Conservation (phyloP, 495 filamentous ascomycete species). For the Daldinia loculata region DNA sequence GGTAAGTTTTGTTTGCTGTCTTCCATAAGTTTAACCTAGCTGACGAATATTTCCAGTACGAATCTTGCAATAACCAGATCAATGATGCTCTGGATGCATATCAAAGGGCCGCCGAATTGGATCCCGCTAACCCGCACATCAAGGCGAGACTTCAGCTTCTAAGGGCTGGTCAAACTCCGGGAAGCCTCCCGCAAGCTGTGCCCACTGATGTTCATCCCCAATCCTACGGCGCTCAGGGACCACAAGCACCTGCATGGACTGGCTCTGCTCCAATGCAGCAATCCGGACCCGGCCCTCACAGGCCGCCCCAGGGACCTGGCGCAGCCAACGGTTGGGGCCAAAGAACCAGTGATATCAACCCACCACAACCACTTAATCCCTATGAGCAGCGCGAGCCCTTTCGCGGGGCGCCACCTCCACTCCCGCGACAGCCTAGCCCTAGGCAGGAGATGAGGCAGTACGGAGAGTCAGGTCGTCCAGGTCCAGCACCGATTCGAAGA, state of each 20-base stretch:
- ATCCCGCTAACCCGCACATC: constrained; percentile 93
- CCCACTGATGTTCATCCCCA: constrained; percentile 72
- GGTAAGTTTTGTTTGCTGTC: constrained; percentile 63
- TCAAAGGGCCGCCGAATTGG: constrained; percentile 90
- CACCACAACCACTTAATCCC: constrained; percentile 75
- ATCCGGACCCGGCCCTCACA: constrained; percentile 63
- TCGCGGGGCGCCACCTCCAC: constrained; percentile 67
- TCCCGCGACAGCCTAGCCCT: constrained; percentile 73
- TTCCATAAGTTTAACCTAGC: constrained; percentile 17
- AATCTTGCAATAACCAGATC: constrained; percentile 99
- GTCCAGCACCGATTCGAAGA: constrained; percentile 55
- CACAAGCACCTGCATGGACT: constrained; percentile 87
- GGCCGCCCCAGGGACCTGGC: constrained; percentile 70
- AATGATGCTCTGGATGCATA: constrained; percentile 96
- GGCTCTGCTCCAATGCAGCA: constrained; percentile 70
- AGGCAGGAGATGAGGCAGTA: constrained; percentile 77
- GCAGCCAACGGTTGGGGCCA: constrained; percentile 74
- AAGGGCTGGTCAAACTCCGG: constrained; percentile 76
- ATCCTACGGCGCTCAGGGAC: constrained; percentile 75
- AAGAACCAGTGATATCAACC: constrained; percentile 79
- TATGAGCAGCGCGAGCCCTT: constrained; percentile 78
- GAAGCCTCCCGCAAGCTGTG: constrained; percentile 52
- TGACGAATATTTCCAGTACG: constrained; percentile 71
- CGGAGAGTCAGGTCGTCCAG: constrained; percentile 72
- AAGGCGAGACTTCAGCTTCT: constrained; percentile 92